Base-by-base conservation (phyloP, 352 stramenopile species). In the Blastocystis sp. region DNA sequence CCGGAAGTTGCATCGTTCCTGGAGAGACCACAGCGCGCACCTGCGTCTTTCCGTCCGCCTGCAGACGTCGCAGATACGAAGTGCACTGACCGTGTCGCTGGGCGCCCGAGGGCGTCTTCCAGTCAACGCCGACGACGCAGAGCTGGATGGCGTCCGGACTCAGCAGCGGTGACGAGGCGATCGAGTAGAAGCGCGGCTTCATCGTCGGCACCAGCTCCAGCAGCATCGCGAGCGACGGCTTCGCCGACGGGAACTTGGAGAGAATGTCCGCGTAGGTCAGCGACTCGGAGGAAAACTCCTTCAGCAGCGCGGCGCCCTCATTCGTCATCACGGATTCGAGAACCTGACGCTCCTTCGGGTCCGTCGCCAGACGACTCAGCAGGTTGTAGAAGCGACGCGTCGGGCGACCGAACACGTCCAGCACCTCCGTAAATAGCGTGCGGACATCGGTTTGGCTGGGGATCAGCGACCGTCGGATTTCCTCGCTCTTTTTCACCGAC, bases 1-100 rank as follows among this genome's bases (percentile, higher is more conserved):
- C 78, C 0, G 96, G 95, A 81, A 98, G 87, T 44, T 93, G 93
- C 89, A 98, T 98, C 16, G 93, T 96, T 65, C 94, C 98, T n/a
- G 93, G 88, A 69, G 93, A 91, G 71, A 97, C 90, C 86, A 97
- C 97, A 14, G 97, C 94, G 34, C 93, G 91, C 32, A 95, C 90
- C 11, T 16, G n/a, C 18, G 64, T 67, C 44, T 87, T 32, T 0
- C 44, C 32, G n/a, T 88, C 81, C 56, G 77, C 88, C 24, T 61
- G 27, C 49, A 86, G 77, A 57, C 88, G 88, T 27, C 90, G 90
- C 9, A 98, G 88, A 89, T 97, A 95, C 51, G 89, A 93, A 0
- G 96, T 97, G 89, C 94, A 98, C 3, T 98, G 90, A 46, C 96
- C 96, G 54, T 91, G 88, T 87, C 40, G 86, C 88, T 93, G 90